Evolutionary conservation across 2,329 filamentous ascomycete species (phyloP).

Genomic region (Pseudomassariella vexata): DNA sequence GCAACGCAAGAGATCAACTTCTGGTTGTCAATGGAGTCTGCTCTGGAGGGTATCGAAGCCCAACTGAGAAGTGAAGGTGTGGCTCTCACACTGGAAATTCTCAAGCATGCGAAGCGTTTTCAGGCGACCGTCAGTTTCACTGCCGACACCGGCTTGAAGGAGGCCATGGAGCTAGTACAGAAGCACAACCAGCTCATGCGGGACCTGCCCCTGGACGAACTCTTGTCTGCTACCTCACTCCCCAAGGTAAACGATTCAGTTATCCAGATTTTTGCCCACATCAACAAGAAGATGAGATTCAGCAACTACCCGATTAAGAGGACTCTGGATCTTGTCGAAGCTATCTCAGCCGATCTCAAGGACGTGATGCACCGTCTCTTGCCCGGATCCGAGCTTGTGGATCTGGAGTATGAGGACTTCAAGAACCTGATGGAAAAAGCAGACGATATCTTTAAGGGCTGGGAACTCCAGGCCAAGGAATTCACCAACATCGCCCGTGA

Average conservation of each 20-base stretch:
- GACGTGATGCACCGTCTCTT: conserved; percentile 79
- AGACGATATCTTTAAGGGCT: conserved; percentile 80
- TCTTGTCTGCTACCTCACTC: conserved; percentile 85
- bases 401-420: conserved; percentile 89
- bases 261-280: conserved; percentile 81
- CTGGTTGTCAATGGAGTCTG: conserved; percentile 95
- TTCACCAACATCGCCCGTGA: conserved; percentile 97
- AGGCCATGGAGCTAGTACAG: conserved; percentile 91
- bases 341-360: conserved; percentile 91
- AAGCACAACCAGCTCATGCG: conserved; percentile 99
- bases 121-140: conserved; percentile 96
- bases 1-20: conserved; percentile 98
- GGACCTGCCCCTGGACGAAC: conserved; percentile 92
- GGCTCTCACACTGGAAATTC: conserved; percentile 82
- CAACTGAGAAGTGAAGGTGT: conserved; percentile 89
- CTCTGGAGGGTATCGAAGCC: conserved; percentile 83
- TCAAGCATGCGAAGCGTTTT: conserved; percentile 96
- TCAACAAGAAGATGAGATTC: conserved; percentile 97
- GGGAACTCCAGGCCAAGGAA: conserved; percentile 95
- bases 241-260: conserved; percentile 86
- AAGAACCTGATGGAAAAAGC: conserved; percentile 76
- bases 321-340: conserved; percentile 89
- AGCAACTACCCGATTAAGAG: conserved; percentile 92
- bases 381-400: conserved; percentile 80
- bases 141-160: conserved; percentile 91